Percentiles rank a stretch among this genome's conserved stretches.
phyloP scores from a whole-genome alignment of 305 asterid species.

The Ilex paraguariensis region DNA sequence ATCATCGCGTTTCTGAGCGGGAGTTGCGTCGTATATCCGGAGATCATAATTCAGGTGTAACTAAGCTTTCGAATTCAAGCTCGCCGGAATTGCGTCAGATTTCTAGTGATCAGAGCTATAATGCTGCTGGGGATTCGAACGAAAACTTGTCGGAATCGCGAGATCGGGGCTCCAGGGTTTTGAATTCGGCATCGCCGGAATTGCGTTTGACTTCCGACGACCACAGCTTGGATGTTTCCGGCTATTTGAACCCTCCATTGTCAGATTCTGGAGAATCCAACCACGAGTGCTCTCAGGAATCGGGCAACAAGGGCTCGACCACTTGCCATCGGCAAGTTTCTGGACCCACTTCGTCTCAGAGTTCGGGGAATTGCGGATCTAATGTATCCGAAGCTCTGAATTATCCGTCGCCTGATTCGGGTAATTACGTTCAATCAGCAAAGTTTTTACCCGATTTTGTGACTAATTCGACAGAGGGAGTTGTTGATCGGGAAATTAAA shows the following conservation, averaged over 20 bases:
- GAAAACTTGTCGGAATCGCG: slow-evolving; percentile 34
- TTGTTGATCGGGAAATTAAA: slow-evolving; percentile 53
- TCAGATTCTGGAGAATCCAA: slow-evolving; percentile 75
- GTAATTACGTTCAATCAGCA: slow-evolving; percentile 45
- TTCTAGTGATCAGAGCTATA: slow-evolving; percentile 15
- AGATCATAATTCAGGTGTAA: not conserved
- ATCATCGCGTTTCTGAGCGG: slow-evolving; percentile 6
- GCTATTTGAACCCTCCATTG: slow-evolving; percentile 56
- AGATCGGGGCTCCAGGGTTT: slow-evolving; percentile 45
- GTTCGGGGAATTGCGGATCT: slow-evolving; percentile 52
- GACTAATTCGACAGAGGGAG: slow-evolving; percentile 36
- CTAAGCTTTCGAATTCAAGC: slow-evolving; percentile 15
- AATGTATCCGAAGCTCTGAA: slow-evolving; percentile 31
- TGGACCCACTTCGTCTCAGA: slow-evolving; percentile 53
- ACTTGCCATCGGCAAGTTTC: slow-evolving; percentile 34
- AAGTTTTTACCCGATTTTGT: slow-evolving; percentile 53
- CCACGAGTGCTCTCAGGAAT: slow-evolving; percentile 6
- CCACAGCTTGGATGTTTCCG: slow-evolving; percentile 14
- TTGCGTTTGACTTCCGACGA: slow-evolving; percentile 38
- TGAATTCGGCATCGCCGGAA: slow-evolving; percentile 42
- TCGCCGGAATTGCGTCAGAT: slow-evolving; percentile 15
- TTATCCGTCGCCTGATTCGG: slow-evolving; percentile 27
- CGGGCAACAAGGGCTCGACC: slow-evolving; percentile 20
- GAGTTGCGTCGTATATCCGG: not conserved
- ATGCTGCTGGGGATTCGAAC: slow-evolving; percentile 18